Conservation (phyloP, 2,329 filamentous ascomycete genomes). For the Colletotrichum lentis region DNA sequence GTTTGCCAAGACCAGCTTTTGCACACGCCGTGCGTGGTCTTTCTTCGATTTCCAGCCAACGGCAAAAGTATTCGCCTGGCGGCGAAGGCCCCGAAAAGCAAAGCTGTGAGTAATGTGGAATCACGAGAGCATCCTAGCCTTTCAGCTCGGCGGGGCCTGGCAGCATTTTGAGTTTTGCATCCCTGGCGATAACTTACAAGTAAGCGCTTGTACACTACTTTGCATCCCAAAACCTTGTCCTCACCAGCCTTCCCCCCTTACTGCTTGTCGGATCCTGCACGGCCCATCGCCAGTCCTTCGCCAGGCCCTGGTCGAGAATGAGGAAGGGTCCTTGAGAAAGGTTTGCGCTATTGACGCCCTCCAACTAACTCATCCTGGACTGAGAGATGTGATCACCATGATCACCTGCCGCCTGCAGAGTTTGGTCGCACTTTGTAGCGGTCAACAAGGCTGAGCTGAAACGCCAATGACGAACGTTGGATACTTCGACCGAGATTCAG, state of each 20-base stretch:
- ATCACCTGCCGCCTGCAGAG: slow-evolving; percentile 31
- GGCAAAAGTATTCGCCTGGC: not conserved
- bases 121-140: slow-evolving; percentile 13
- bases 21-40: slow-evolving; percentile 20
- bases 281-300: slow-evolving; percentile 11
- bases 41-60: slow-evolving; percentile 14
- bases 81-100: slow-evolving; percentile 15
- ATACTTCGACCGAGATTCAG: not conserved
- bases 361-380: slow-evolving; percentile 17
- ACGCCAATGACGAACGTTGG: slow-evolving; percentile 19
- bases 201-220: slow-evolving; percentile 2
- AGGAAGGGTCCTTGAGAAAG: slow-evolving; percentile 27
- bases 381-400: slow-evolving; percentile 29
- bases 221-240: slow-evolving; percentile 28
- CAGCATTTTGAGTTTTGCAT: slow-evolving; percentile 32
- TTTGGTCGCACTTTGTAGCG: slow-evolving; percentile 22
- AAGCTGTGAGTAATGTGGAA: slow-evolving; percentile 16
- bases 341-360: slow-evolving; percentile 36
- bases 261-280: slow-evolving; percentile 27
- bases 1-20: slow-evolving; percentile 9
- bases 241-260: slow-evolving; percentile 12
- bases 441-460: slow-evolving; percentile 37
- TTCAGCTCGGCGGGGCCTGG: slow-evolving; percentile 18
- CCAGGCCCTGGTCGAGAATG: slow-evolving; percentile 19
- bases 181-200: slow-evolving; percentile 9